Conservation (phyloP, 2,329 filamentous ascomycete genomes). For the Berkeleyomyces rouxiae region DNA sequence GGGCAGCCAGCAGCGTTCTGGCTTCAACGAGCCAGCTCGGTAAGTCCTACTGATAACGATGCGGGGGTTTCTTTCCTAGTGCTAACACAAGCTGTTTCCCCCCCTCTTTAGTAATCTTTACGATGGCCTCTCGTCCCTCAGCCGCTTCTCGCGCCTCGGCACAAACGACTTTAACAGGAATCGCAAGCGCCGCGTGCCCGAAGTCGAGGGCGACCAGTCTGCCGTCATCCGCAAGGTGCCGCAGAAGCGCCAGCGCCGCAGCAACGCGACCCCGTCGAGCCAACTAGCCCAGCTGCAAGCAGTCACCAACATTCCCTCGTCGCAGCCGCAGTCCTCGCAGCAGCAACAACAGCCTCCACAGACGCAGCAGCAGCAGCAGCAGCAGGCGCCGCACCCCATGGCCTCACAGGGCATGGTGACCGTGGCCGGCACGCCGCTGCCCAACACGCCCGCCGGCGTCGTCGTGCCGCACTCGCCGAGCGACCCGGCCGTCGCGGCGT, state of each 20-base stretch:
- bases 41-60: background rate
- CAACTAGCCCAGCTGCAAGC: slow-evolving; percentile 11
- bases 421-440: slow-evolving; percentile 1
- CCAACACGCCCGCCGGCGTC: background rate
- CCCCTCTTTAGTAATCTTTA: slow-evolving; percentile 8
- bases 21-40: slow-evolving; percentile 8
- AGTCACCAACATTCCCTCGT: background rate
- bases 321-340: no score
- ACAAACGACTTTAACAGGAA: slow-evolving; percentile 8
- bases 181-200: slow-evolving; percentile 10
- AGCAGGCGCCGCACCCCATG: background rate
- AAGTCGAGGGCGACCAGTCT: background rate
- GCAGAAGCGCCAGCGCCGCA: slow-evolving; percentile 13
- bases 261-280: slow-evolving; percentile 9
- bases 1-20: slow-evolving; percentile 3
- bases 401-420: background rate
- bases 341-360: background rate
- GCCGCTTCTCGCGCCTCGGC: slow-evolving; percentile 11
- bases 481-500: background rate
- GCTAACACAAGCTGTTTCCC: background rate
- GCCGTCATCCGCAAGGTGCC: slow-evolving; percentile 10
- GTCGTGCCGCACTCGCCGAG: slow-evolving; percentile 1
- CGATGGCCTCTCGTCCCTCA: slow-evolving; percentile 11
- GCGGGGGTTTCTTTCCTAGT: background rate
- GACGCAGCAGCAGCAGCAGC: no score